Conservation (phyloP, 192 early-diverging fungal genomes). For the Mortierella hygrophila region DNA sequence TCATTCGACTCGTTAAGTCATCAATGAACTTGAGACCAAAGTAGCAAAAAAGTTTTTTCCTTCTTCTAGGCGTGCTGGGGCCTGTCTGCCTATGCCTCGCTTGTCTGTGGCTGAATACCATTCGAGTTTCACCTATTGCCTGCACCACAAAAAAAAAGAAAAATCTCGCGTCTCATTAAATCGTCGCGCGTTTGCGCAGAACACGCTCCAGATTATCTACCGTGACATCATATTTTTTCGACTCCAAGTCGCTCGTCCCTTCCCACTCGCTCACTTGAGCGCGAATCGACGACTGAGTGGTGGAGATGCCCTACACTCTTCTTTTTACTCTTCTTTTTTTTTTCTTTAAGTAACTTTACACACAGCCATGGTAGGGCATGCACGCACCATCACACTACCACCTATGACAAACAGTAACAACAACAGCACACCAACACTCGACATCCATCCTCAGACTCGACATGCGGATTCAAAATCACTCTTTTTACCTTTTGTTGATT, state of each 20-base stretch:
- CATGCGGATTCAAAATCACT: not conserved
- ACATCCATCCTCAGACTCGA: not conserved
- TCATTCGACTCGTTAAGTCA: not conserved
- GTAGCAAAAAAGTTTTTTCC: not conserved
- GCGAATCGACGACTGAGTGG: not conserved
- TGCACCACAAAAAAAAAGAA: not conserved
- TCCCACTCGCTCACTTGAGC: not conserved
- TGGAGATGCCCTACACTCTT: not conserved
- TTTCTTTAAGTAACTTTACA: constrained; percentile 3
- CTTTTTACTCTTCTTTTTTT: constrained; percentile 9
- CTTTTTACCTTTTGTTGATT: not conserved
- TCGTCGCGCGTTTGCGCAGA: not conserved
- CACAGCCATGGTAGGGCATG: constrained; percentile 16
- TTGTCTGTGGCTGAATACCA: not conserved
- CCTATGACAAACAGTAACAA: not conserved
- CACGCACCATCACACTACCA: not conserved
- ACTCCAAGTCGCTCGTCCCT: too few species aligned
- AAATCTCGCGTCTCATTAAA: not conserved
- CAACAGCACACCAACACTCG: not conserved
- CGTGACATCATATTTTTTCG: not conserved
- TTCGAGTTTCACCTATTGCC: not conserved
- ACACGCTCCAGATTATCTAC: not conserved
- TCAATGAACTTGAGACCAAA: not conserved
- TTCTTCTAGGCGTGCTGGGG: not conserved
- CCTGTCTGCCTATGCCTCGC: not conserved